Base-by-base conservation (phyloP, 192 early-diverging fungal genomes). In the Allomyces javanicus region DNA sequence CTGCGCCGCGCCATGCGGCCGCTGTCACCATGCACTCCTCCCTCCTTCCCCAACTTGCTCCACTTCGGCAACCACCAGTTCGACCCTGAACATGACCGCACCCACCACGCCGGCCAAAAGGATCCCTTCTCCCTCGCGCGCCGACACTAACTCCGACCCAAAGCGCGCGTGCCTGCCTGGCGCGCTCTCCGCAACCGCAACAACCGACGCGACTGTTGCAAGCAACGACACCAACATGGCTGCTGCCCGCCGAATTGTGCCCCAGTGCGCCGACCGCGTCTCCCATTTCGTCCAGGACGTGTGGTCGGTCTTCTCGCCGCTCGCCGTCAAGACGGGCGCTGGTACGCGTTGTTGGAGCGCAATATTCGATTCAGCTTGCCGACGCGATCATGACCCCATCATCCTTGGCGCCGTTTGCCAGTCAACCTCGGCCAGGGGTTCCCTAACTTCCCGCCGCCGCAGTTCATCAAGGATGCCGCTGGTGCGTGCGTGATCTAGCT, bases 401-500 rank as follows among this genome's bases (percentile, higher is more conserved):
- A 58, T 58, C 2, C 12, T n/a, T 58, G 9, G 17, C 3, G 4
- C 50, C 33, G 33, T 40, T 40, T 40, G 3, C 12, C 21, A 58
- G 89, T 94, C 70, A 95, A 97, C 76, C 79, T 95, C 19, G 94
- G 94, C 1, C 94, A 96, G 74, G 90, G 83, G 1, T 89, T 80
- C 63, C 25, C 61, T 65, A 89, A 91, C 73, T 97, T 93, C 72
- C 84, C 87, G 19, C 90, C 94, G 19, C 83, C 86, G 27, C 79
- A 86, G 63, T 91, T 97, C 79, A 85, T 97, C 58, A 81, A 79
- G 64, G 76, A 86, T 25, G 88, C 89, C 61, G 90, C 89, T 40
- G 33, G 33, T 40, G 33, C 26, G 26, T 26, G 26, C 33, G 33
- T 40, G 33, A 40, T 40, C 2, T 0, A 40, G 33, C 33, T 40